phyloP scores from a whole-genome alignment of 768 basidiomycete species.

The Auriculariales sp. region DNA sequence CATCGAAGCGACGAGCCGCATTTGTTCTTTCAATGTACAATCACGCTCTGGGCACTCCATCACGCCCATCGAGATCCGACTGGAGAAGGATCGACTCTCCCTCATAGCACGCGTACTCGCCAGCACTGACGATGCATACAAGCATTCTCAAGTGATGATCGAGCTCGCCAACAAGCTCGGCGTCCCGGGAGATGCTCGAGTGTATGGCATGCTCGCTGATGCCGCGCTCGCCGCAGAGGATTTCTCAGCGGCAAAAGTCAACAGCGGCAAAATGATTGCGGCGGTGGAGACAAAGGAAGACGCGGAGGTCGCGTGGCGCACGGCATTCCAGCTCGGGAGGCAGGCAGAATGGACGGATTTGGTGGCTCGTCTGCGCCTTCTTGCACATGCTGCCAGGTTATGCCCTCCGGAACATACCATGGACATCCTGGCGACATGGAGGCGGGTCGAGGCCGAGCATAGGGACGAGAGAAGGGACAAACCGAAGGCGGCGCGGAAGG shows the following conservation, averaged over 20 bases:
- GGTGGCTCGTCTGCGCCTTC: slow-evolving; percentile 47
- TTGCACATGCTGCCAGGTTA: slow-evolving; percentile 73
- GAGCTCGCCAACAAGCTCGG: slow-evolving; percentile 86
- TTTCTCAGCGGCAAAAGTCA: slow-evolving; percentile 57
- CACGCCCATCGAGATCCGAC: slow-evolving; percentile 83
- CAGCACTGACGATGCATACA: slow-evolving; percentile 75
- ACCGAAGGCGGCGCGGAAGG: slow-evolving; percentile 2
- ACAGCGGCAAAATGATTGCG: slow-evolving; percentile 56
- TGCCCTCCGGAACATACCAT: slow-evolving; percentile 71
- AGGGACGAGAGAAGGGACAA: slow-evolving; percentile 26
- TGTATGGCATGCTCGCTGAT: slow-evolving; percentile 81
- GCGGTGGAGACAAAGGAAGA: slow-evolving; percentile 31
- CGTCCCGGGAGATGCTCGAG: slow-evolving; percentile 60
- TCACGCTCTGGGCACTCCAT: slow-evolving; percentile 64
- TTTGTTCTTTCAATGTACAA: slow-evolving; percentile 80
- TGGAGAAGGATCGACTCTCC: slow-evolving; percentile 76
- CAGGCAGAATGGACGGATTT: slow-evolving; percentile 63
- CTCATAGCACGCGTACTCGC: slow-evolving; percentile 80
- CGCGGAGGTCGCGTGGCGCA: slow-evolving; percentile 81
- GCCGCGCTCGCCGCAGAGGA: slow-evolving; percentile 76
- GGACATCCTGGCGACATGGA: slow-evolving; percentile 69
- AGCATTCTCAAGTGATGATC: slow-evolving; percentile 81
- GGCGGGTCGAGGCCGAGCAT: slow-evolving; percentile 54
- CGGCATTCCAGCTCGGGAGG: slow-evolving; percentile 76
- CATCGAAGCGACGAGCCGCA: slow-evolving; percentile 92